These are phyloP conservation scores for Boletus pseudo-olivaceus DNA, from an alignment of 768 basidiomycete species.

Conservation along the genomic window DNA sequence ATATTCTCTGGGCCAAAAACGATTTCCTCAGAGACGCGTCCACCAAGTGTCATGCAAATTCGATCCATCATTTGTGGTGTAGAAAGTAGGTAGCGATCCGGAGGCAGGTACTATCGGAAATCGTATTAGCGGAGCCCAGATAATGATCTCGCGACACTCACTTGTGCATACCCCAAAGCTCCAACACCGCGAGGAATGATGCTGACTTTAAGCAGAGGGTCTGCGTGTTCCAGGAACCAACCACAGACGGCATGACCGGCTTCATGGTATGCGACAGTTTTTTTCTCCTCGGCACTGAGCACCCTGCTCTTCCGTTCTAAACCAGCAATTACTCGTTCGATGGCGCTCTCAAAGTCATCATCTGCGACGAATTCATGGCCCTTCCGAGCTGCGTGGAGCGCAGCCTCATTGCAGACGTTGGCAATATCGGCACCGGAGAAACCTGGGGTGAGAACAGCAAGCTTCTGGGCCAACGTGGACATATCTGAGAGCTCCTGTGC, in stretches of 20 bases:
- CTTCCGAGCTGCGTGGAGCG: slow-evolving; percentile 88
- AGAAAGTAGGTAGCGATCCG: slow-evolving; percentile 92
- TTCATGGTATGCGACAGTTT: slow-evolving; percentile 97
- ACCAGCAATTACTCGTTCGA: slow-evolving; percentile 97
- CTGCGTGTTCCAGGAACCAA: slow-evolving; percentile 97
- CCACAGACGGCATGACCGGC: slow-evolving; percentile 98
- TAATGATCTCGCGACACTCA: slow-evolving; percentile 29
- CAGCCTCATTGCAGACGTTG: slow-evolving; percentile 98
- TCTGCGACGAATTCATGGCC: slow-evolving; percentile 75
- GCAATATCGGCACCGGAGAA: slow-evolving; percentile 99
- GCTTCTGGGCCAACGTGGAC: slow-evolving; percentile 76
- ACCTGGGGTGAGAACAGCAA: slow-evolving; percentile 94
- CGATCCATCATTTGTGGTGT: slow-evolving; percentile 93
- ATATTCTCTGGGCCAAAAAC: slow-evolving; percentile 92
- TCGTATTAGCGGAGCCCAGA: slow-evolving; percentile 7
- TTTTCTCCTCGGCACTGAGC: slow-evolving; percentile 94
- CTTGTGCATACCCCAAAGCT: slow-evolving; percentile 95
- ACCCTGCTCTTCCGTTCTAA: slow-evolving; percentile 94
- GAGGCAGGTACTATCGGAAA: slow-evolving; percentile 74
- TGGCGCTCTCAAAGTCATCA: slow-evolving; percentile 92
- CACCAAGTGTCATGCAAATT: slow-evolving; percentile 98
- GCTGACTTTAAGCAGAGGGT: slow-evolving; percentile 94
- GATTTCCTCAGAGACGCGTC: slow-evolving; percentile 96
- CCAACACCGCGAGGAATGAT: slow-evolving; percentile 97
- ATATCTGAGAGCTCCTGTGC: slow-evolving; percentile 47